phyloP scores from a whole-genome alignment of 169 alveolate genomes.

The Toxoplasma gondii region DNA sequence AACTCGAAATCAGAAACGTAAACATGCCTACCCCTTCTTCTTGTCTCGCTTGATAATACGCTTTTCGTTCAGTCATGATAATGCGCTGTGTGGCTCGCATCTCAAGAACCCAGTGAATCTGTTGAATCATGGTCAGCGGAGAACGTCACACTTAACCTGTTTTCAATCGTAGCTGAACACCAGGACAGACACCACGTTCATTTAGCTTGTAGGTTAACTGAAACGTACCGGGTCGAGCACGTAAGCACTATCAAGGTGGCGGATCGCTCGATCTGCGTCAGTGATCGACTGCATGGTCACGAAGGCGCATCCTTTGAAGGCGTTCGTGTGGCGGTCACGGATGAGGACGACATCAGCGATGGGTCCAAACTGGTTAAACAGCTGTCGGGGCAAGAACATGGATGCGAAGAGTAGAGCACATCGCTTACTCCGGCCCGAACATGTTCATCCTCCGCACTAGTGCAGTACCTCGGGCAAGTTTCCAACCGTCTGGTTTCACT shows the following conservation, averaged over 20 bases:
- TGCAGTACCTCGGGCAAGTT: background rate
- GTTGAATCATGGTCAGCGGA: too few species aligned
- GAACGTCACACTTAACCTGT: too few species aligned
- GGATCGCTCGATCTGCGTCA: constrained; percentile 37
- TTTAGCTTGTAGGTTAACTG: too few species aligned
- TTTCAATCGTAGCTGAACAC: too few species aligned
- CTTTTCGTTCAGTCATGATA: too few species aligned
- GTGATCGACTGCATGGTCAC: constrained; percentile 48
- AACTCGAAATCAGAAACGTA: too few species aligned
- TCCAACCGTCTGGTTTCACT: background rate
- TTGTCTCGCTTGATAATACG: too few species aligned
- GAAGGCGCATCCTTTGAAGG: constrained; percentile 78
- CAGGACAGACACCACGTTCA: too few species aligned
- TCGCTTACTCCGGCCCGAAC: background rate
- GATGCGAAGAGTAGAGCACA: background rate
- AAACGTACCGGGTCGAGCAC: background rate
- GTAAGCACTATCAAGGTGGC: constrained; percentile 9
- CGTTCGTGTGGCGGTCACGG: constrained; percentile 83
- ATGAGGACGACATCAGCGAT: constrained; percentile 85
- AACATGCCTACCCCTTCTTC: too few species aligned
- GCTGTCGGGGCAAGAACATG: constrained; percentile 48
- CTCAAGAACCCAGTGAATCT: too few species aligned
- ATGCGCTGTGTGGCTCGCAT: too few species aligned
- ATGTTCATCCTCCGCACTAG: background rate
- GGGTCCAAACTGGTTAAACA: constrained; percentile 86